Percentiles rank a stretch among this genome's conserved stretches.
Evolutionary conservation across 2,329 filamentous ascomycete genomes (phyloP).

Genomic region (Hysterium pulicare): DNA sequence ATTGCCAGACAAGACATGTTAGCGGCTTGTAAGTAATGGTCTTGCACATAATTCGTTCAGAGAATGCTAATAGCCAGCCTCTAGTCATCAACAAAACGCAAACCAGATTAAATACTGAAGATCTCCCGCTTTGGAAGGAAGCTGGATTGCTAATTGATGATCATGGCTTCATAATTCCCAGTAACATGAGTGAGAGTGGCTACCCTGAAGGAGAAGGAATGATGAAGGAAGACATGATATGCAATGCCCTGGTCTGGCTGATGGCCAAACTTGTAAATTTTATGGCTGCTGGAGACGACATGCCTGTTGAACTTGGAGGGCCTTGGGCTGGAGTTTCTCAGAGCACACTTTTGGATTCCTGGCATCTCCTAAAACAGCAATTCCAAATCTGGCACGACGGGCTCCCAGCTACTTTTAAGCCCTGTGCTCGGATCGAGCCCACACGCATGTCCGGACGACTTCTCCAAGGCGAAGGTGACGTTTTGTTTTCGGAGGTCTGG

Average conservation of each 20-base stretch:
- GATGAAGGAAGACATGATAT: constrained; percentile 62
- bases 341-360: constrained; percentile 50
- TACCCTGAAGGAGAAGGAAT: constrained; percentile 45
- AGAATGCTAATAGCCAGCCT: constrained; percentile 5
- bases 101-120: constrained; percentile 60
- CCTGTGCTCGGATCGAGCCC: constrained; percentile 50
- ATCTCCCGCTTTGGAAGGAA: constrained; percentile 62
- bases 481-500: constrained; percentile 57
- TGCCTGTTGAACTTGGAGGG: constrained; percentile 38
- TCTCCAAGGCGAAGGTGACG: constrained; percentile 26
- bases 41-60: too few relatives aligned
- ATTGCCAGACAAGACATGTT: constrained; percentile 65
- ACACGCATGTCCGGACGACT: constrained; percentile 21
- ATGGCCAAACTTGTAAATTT: constrained; percentile 65
- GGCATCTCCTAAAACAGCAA: constrained; percentile 55
- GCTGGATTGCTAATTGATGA: constrained; percentile 59
- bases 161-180: constrained; percentile 50
- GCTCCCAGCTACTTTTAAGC: constrained; percentile 58
- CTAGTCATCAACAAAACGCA: constrained; percentile 58
- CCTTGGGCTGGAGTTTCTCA: constrained; percentile 47
- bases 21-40: constrained; percentile 51
- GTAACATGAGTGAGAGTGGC: constrained; percentile 37
- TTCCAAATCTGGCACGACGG: constrained; percentile 59
- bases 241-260: constrained; percentile 64
- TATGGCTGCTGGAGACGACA: constrained; percentile 55